phyloP scores from a whole-genome alignment of 257 asterid species.

The Gynochthodes officinalis region DNA sequence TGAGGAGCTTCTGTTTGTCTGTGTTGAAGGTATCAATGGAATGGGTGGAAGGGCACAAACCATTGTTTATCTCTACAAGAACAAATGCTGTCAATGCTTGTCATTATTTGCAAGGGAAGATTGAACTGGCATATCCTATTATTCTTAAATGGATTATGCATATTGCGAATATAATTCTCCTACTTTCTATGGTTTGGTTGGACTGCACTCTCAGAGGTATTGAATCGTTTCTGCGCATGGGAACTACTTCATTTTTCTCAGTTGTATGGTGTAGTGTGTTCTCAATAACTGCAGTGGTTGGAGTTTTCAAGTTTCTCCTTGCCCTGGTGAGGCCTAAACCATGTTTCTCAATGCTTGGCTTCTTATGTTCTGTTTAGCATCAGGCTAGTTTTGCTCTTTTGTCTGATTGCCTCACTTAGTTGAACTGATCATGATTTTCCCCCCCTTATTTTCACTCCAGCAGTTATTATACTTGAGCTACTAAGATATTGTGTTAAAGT shows the following conservation, averaged over 20 bases:
- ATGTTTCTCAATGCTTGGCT: slow-evolving; percentile 5
- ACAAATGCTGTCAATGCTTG: slow-evolving; percentile 34
- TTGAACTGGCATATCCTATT: slow-evolving; percentile 62
- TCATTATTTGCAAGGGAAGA: slow-evolving; percentile 51
- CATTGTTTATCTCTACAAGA: slow-evolving; percentile 38
- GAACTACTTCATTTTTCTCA: slow-evolving; percentile 81
- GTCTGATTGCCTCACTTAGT: not conserved
- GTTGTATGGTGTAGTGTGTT: slow-evolving; percentile 78
- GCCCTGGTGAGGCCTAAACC: slow-evolving; percentile 54
- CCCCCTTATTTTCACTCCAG: not conserved
- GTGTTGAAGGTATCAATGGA: slow-evolving; percentile 52
- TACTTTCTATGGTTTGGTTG: slow-evolving; percentile 81
- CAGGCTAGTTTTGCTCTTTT: not conserved
- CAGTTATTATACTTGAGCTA: not conserved
- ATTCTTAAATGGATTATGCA: slow-evolving; percentile 60
- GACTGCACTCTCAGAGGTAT: slow-evolving; percentile 85
- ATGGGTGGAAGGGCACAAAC: slow-evolving; percentile 70
- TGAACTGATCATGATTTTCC: not conserved
- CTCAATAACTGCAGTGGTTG: slow-evolving; percentile 60
- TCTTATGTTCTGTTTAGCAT: slow-evolving; percentile 2
- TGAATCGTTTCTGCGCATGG: slow-evolving; percentile 83
- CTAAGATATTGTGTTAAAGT: not conserved
- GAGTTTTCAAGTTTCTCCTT: slow-evolving; percentile 61
- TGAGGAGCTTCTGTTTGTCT: slow-evolving; percentile 48
- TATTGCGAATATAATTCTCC: slow-evolving; percentile 59